A percentile compares a stretch with the other conserved stretches of the same genome.
These are phyloP conservation scores for Beauveria australis DNA, from an alignment of 2,329 filamentous ascomycete genomes.

Conservation along the genomic window DNA sequence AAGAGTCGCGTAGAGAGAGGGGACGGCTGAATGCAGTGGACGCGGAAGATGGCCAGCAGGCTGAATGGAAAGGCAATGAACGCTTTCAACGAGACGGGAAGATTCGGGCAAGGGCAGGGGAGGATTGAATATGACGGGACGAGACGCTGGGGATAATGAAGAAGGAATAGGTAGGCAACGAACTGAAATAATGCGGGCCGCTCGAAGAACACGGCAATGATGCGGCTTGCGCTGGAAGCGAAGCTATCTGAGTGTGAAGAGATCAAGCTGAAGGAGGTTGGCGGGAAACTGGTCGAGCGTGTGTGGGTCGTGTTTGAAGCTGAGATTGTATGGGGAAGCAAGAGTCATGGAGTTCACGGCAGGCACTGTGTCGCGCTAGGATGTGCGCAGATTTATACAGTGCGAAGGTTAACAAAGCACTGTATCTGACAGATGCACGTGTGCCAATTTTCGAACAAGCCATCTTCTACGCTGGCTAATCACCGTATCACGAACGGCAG, in stretches of 20 bases:
- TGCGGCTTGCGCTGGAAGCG: slow-evolving; percentile 7
- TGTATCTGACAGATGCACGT: not conserved
- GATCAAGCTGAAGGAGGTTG: slow-evolving; percentile 4
- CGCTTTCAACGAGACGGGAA: not conserved
- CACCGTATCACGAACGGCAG: no score
- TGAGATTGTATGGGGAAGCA: not conserved
- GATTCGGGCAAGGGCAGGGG: not conserved
- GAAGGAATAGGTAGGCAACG: slow-evolving; percentile 1
- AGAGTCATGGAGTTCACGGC: no score
- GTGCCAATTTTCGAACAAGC: no score
- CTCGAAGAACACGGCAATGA: slow-evolving; percentile 1
- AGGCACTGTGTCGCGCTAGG: not conserved
- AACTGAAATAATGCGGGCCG: slow-evolving; percentile 10
- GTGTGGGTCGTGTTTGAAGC: slow-evolving; percentile 6
- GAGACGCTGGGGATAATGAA: not conserved
- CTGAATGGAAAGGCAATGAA: not conserved
- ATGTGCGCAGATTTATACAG: not conserved
- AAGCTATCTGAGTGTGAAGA: slow-evolving; percentile 4
- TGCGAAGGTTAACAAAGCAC: not conserved
- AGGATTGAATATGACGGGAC: slow-evolving; percentile 6
- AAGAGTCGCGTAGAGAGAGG: not conserved
- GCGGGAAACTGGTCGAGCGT: not conserved
- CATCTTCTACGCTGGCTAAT: no score
- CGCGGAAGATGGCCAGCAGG: slow-evolving; percentile 1
- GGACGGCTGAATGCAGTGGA: not conserved